Evolutionary conservation across 306 rosid genomes (phyloP).

Genomic region (Vachellia pachyceras): DNA sequence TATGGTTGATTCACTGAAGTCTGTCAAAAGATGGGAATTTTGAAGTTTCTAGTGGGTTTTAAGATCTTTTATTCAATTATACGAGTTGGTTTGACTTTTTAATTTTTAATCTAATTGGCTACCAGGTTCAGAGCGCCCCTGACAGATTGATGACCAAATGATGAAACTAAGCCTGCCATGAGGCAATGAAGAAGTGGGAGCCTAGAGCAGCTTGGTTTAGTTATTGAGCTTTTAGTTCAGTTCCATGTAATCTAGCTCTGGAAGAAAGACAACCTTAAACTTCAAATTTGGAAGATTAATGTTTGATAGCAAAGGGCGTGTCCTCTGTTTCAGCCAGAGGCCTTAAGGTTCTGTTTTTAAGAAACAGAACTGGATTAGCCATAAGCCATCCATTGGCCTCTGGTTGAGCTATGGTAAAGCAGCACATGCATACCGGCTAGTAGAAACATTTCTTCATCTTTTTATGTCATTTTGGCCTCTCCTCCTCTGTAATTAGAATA

Average conservation of each 20-base stretch:
- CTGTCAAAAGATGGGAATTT: constrained; percentile 28
- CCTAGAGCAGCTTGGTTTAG: constrained; percentile 19
- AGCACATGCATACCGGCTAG: neutral
- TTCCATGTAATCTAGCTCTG: constrained; percentile 25
- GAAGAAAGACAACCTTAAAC: constrained; percentile 32
- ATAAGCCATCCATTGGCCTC: constrained; percentile 4
- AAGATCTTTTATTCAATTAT: constrained; percentile 28
- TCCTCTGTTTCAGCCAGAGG: constrained; percentile 12
- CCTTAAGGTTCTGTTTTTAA: constrained; percentile 33
- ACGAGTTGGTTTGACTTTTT: constrained; percentile 15
- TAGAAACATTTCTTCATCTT: constrained; percentile 31
- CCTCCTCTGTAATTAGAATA: constrained; percentile 25
- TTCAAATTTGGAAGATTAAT: constrained; percentile 23
- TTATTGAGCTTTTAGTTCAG: constrained; percentile 21
- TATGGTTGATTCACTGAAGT: constrained; percentile 15
- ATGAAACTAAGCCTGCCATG: constrained; percentile 36
- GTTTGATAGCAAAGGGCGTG: constrained; percentile 15
- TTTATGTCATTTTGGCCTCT: constrained; percentile 2
- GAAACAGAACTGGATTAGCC: constrained; percentile 34
- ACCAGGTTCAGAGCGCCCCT: constrained; percentile 51
- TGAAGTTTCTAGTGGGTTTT: constrained; percentile 16
- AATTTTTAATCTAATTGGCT: constrained; percentile 45
- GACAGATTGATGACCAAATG: constrained; percentile 45
- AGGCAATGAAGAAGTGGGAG: constrained; percentile 34
- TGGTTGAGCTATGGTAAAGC: constrained; percentile 17